Percentiles rank a stretch among this genome's conserved stretches.
phyloP scores from a whole-genome alignment of 805 yeast genomes.

The Huiozyma sinensis region DNA sequence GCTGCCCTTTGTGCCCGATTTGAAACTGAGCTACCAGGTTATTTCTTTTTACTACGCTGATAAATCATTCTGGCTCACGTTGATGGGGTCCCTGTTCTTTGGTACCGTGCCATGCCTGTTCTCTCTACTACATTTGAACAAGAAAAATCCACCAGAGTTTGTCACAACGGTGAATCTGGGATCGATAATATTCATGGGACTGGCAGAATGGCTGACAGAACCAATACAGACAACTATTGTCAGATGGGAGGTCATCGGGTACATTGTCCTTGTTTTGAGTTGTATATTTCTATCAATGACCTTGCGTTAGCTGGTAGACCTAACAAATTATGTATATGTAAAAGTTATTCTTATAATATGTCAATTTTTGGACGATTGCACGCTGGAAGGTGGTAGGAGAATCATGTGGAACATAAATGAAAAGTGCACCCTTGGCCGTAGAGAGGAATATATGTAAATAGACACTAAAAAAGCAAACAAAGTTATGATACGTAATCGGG shows the following conservation, averaged over 20 bases:
- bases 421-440: too few species aligned
- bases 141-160: conserved; percentile 17
- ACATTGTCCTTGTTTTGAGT: conserved; percentile 16
- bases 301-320: background rate
- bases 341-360: background rate
- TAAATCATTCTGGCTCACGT: conserved; percentile 12
- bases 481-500: background rate
- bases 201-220: conserved; percentile 24
- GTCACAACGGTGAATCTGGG: conserved; percentile 21
- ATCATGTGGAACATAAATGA: too few species aligned
- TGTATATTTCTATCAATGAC: conserved; percentile 4
- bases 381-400: too few species aligned
- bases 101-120: conserved; percentile 19
- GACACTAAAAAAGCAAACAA: background rate
- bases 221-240: conserved; percentile 20
- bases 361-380: background rate
- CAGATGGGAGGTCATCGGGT: conserved; percentile 26
- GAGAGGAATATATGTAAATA: background rate
- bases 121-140: conserved; percentile 16
- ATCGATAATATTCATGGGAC: conserved; percentile 19
- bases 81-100: conserved; percentile 9
- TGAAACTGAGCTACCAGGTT: conserved; percentile 1
- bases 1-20: conserved; percentile 16
- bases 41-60: conserved; percentile 9
- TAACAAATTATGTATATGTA: background rate